Evolutionary conservation across 108 stramenopile species (phyloP).

Genomic region (Skeletonema marinoi): DNA sequence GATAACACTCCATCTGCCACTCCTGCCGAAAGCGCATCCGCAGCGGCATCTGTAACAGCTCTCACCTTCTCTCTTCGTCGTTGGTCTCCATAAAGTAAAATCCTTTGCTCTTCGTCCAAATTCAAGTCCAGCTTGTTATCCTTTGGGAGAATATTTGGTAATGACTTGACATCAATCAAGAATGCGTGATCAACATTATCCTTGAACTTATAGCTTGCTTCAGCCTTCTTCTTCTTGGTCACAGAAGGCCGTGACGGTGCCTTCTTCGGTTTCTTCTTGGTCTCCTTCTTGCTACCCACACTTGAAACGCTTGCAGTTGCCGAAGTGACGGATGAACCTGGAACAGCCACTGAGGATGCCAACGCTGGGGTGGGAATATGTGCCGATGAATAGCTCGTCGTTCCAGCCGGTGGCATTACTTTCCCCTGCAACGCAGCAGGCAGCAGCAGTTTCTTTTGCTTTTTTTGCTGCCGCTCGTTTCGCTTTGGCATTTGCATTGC

Average conservation of each 20-base stretch:
- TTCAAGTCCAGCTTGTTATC: conserved; percentile 47
- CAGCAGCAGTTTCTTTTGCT: conserved; percentile 28
- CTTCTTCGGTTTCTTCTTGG: not conserved
- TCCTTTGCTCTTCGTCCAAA: conserved; percentile 64
- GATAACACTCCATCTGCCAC: not conserved
- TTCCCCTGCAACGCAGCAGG: conserved; percentile 9
- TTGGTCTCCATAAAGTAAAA: conserved; percentile 60
- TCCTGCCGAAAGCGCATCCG: conserved; percentile 11
- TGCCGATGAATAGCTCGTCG: conserved; percentile 6
- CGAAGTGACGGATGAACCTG: not conserved
- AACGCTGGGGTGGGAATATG: not conserved
- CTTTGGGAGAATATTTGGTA: conserved; percentile 55
- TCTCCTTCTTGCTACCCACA: conserved; percentile 12
- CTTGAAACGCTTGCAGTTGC: conserved; percentile 1
- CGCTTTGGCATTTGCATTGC: conserved; percentile 20
- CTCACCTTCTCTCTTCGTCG: conserved; percentile 17
- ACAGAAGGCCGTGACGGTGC: conserved; percentile 18
- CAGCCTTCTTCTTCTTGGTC: conserved; percentile 9
- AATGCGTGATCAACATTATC: conserved; percentile 78
- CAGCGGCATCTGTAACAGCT: conserved; percentile 26
- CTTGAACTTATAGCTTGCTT: conserved; percentile 61
- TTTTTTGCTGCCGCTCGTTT: conserved; percentile 38
- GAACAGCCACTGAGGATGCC: not conserved
- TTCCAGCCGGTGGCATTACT: not conserved
- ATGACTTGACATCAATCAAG: conserved; percentile 63